Evolutionary conservation across 192 early-diverging fungal species (phyloP).

Genomic region (Umbelopsis ramanniana): DNA sequence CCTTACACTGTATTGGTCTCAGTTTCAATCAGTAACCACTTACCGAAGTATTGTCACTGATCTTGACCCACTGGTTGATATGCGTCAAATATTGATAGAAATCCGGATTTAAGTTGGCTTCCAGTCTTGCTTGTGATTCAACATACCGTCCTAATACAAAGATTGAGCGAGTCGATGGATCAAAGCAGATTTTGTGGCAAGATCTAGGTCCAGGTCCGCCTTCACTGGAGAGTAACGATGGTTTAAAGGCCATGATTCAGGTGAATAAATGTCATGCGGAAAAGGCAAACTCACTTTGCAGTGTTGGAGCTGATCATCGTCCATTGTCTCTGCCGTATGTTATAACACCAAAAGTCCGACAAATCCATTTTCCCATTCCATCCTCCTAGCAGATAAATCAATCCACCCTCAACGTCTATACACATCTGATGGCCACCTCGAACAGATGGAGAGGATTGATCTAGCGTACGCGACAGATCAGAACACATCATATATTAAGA

Average conservation of each 20-base stretch:
- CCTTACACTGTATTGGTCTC: too few species aligned
- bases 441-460: slow-evolving; percentile 57
- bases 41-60: slow-evolving; percentile 80
- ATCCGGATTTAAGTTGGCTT: slow-evolving; percentile 76
- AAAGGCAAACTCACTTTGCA: slow-evolving; percentile 47
- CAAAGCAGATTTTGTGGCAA: slow-evolving; percentile 93
- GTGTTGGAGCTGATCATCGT: slow-evolving; percentile 79
- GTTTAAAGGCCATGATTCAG: not conserved
- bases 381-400: slow-evolving; percentile 91
- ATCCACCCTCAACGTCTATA: slow-evolving; percentile 73
- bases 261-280: not conserved
- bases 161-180: slow-evolving; percentile 70
- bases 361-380: slow-evolving; percentile 91
- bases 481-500: not conserved
- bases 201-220: slow-evolving; percentile 88
- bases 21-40: not conserved
- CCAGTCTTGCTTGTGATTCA: slow-evolving; percentile 71
- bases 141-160: slow-evolving; percentile 92
- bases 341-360: slow-evolving; percentile 88
- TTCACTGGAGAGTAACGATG: slow-evolving; percentile 51
- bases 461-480: not conserved
- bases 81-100: slow-evolving; percentile 89
- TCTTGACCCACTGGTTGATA: slow-evolving; percentile 66
- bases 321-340: slow-evolving; percentile 69
- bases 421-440: slow-evolving; percentile 98